These are phyloP conservation scores for Crithidia sp. DNA, from an alignment of 208 protist species.

Conservation along the genomic window DNA sequence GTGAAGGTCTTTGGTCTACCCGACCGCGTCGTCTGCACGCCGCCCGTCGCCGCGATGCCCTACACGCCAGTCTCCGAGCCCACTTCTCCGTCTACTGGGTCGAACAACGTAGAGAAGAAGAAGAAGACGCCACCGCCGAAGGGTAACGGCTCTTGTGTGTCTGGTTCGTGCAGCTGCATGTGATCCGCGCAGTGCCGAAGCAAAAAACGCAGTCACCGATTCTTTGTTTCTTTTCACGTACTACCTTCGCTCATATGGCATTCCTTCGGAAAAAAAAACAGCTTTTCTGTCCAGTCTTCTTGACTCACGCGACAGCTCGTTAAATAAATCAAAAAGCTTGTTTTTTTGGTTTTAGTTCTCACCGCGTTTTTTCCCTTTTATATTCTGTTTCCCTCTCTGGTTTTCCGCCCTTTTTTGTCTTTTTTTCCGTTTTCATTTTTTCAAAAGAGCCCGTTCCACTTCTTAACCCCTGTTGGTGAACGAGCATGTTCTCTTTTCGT, in stretches of 20 bases:
- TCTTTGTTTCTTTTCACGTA: not conserved
- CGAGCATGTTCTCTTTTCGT: too few species aligned
- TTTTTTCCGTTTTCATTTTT: too few species aligned
- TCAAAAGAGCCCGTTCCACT: too few species aligned
- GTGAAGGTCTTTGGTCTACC: constrained; percentile 9
- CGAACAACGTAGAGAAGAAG: constrained; percentile 2
- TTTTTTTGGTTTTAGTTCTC: too few species aligned
- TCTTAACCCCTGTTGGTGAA: too few species aligned
- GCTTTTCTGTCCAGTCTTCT: too few species aligned
- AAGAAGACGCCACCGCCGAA: constrained; percentile 12
- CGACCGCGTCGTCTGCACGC: not conserved
- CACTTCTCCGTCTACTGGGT: not conserved
- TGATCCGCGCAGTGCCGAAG: not conserved
- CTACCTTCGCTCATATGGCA: not conserved
- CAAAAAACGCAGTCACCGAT: not conserved
- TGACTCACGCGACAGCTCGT: too few species aligned
- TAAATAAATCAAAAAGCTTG: too few species aligned
- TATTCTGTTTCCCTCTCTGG: too few species aligned
- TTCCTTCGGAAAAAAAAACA: not conserved
- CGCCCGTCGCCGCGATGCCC: not conserved
- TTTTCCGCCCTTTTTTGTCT: too few species aligned
- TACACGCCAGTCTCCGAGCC: not conserved
- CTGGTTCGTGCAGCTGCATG: constrained; percentile 19
- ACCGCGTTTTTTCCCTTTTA: too few species aligned
- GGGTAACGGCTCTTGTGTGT: not conserved